Conservation (phyloP, 2,329 filamentous ascomycete species). For the Emergomyces africanus region DNA sequence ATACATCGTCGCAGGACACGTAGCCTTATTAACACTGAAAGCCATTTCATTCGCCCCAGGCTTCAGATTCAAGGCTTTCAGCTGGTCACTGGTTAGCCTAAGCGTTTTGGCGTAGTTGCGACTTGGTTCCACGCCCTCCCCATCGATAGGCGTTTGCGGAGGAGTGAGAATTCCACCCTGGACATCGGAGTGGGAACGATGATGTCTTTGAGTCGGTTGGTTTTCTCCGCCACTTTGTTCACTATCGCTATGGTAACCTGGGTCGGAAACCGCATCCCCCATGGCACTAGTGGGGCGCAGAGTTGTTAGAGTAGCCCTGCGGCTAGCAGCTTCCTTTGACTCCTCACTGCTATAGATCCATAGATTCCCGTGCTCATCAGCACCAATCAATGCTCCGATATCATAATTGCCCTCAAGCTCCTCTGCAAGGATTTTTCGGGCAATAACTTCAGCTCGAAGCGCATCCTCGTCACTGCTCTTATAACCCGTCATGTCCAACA, state of each 20-base stretch:
- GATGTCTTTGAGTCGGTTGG: constrained; percentile 35
- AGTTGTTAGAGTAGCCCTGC: constrained; percentile 41
- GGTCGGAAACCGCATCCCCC: constrained; percentile 79
- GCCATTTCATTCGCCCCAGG: constrained; percentile 85
- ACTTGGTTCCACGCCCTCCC: constrained; percentile 48
- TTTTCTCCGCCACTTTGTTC: constrained; percentile 55
- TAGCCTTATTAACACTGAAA: constrained; percentile 92
- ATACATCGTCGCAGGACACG: constrained; percentile 85
- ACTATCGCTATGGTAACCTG: constrained; percentile 89
- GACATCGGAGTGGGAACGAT: constrained; percentile 51
- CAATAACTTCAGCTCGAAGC: constrained; percentile 81
- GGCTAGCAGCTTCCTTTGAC: constrained; percentile 77
- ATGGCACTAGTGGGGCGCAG: constrained; percentile 43
- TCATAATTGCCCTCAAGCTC: constrained; percentile 93
- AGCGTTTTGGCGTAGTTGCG: constrained; percentile 95
- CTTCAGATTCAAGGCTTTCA: constrained; percentile 72
- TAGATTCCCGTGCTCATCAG: constrained; percentile 91
- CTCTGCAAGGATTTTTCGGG: constrained; percentile 80
- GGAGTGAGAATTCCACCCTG: constrained; percentile 55
- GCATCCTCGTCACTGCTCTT: constrained; percentile 91
- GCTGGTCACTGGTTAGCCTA: constrained; percentile 84
- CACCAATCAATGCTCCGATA: constrained; percentile 86
- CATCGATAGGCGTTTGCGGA: constrained; percentile 39
- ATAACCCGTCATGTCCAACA: constrained; percentile 97
- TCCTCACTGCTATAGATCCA: constrained; percentile 99